Percentiles rank a stretch among this genome's conserved stretches.
Conservation (phyloP, 78 protist species). For the Parvularia atlantis region DNA sequence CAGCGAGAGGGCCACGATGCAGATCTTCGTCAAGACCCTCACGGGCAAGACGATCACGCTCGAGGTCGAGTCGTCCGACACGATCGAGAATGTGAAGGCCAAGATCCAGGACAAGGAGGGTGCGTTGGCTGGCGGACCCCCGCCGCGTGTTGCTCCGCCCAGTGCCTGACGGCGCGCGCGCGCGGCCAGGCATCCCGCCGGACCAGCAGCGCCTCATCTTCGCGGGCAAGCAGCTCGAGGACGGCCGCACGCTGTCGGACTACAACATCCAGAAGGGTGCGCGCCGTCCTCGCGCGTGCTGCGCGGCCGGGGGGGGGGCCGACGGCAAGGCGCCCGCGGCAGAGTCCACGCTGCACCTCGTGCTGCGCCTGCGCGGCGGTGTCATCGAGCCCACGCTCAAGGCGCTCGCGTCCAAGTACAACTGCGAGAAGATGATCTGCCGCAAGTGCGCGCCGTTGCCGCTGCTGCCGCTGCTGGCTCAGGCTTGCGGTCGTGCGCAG, state of each 20-base stretch:
- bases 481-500: not conserved
- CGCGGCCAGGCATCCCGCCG: slow-evolving; percentile 97
- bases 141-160: too few relatives aligned
- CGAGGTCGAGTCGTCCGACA: slow-evolving; percentile 89
- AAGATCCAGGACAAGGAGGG: slow-evolving; percentile 83
- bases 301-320: slow-evolving; percentile 88
- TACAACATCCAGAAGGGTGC: slow-evolving; percentile 94
- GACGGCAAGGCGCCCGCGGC: slow-evolving; percentile 84
- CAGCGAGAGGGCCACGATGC: slow-evolving; percentile 33
- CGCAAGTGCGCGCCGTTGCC: slow-evolving; percentile 65
- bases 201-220: slow-evolving; percentile 98
- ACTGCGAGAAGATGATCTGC: slow-evolving; percentile 96
- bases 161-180: too few relatives aligned
- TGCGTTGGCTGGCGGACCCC: too few relatives aligned
- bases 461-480: not conserved
- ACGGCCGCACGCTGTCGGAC: slow-evolving; percentile 93
- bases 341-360: slow-evolving; percentile 87
- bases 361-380: slow-evolving; percentile 95
- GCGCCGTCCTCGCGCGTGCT: slow-evolving; percentile 5
- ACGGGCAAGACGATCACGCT: slow-evolving; percentile 98
- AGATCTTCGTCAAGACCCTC: slow-evolving; percentile 93
- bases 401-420: slow-evolving; percentile 92
- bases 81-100: slow-evolving; percentile 91
- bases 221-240: slow-evolving; percentile 97
- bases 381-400: slow-evolving; percentile 96